phyloP scores from a whole-genome alignment of 2,329 filamentous ascomycete species.

The Nectriaceae sp. region DNA sequence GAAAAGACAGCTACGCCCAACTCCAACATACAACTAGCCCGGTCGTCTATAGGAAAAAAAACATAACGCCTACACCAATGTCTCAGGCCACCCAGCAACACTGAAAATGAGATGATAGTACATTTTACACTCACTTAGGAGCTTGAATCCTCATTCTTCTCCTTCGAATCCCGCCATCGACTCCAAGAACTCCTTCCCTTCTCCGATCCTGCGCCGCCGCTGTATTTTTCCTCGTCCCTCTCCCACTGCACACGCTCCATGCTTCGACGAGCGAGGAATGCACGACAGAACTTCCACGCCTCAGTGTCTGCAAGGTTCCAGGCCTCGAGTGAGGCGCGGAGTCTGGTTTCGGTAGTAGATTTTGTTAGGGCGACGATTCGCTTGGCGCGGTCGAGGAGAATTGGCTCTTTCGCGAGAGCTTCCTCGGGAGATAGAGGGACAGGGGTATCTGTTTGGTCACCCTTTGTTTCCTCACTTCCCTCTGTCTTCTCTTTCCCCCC shows the following conservation, averaged over 20 bases:
- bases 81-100: too few relatives aligned
- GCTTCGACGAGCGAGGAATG: slow-evolving; percentile 63
- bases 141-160: too few relatives aligned
- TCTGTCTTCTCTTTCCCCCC: slow-evolving; percentile 13
- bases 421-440: slow-evolving; percentile 44
- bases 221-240: slow-evolving; percentile 66
- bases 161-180: slow-evolving; percentile 37
- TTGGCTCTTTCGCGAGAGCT: slow-evolving; percentile 56
- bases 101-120: too few relatives aligned
- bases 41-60: too few relatives aligned
- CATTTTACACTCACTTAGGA: too few relatives aligned
- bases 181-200: slow-evolving; percentile 40
- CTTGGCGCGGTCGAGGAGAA: slow-evolving; percentile 49
- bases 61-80: too few relatives aligned
- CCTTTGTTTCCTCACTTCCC: slow-evolving; percentile 13
- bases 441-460: slow-evolving; percentile 36
- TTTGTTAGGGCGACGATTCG: slow-evolving; percentile 53
- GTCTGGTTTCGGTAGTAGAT: slow-evolving; percentile 43
- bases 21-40: too few relatives aligned
- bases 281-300: slow-evolving; percentile 73
- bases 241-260: slow-evolving; percentile 71
- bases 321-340: slow-evolving; percentile 60
- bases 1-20: too few relatives aligned
- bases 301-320: slow-evolving; percentile 76
- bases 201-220: slow-evolving; percentile 60